phyloP scores from a whole-genome alignment of 2,329 filamentous ascomycete species.

The Sclerotinia sclerotiorum region DNA sequence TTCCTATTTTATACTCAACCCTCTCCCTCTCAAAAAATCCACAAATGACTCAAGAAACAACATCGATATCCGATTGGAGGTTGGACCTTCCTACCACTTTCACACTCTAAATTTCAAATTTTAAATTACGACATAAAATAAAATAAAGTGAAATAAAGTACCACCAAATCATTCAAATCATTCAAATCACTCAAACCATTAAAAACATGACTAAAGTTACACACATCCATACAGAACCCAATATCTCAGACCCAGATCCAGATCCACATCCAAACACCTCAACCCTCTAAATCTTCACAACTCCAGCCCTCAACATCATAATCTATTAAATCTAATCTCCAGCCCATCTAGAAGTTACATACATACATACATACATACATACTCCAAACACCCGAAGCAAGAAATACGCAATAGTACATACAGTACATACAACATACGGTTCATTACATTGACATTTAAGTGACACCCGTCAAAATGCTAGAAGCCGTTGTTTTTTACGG shows the following conservation, averaged over 20 bases:
- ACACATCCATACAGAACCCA: too few species aligned
- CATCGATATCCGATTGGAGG: background rate
- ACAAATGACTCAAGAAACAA: background rate
- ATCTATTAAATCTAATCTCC: background rate
- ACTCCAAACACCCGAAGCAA: too few species aligned
- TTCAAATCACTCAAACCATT: too few species aligned
- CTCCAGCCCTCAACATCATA: too few species aligned
- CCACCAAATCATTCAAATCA: background rate
- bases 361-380: too few species aligned
- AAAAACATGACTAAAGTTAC: too few species aligned
- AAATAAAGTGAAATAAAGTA: background rate
- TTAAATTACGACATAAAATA: too few species aligned
- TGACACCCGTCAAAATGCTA: constrained; percentile 9
- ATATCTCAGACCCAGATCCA: background rate
- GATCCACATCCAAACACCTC: too few species aligned
- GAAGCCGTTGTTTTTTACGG: background rate
- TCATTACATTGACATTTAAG: background rate
- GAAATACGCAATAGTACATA: background rate
- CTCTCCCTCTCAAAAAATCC: background rate
- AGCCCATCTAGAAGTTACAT: background rate
- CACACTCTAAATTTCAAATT: too few species aligned
- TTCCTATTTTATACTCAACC: background rate
- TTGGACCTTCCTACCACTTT: background rate
- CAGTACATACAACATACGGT: too few species aligned
- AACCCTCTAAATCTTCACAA: too few species aligned